A percentile compares a stretch with the other conserved stretches of the same genome.
phyloP scores from a whole-genome alignment of 345 rosid species.

The Tarenaya hassleriana region DNA sequence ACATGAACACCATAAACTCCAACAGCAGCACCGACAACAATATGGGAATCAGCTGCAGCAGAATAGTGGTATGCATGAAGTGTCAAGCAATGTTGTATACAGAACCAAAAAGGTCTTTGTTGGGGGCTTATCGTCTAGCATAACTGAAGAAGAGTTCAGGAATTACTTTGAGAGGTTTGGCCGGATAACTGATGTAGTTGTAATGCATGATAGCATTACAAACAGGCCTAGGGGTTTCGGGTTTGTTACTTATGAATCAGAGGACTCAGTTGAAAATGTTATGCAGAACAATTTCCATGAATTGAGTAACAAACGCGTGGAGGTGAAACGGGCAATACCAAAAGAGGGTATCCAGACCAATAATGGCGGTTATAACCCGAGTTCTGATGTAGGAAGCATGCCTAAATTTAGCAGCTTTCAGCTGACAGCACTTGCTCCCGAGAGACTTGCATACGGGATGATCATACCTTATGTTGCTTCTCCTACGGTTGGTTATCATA shows the following conservation, averaged over 20 bases:
- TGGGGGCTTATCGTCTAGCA: slow-evolving; percentile 64
- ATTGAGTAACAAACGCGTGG: slow-evolving; percentile 56
- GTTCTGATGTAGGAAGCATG: slow-evolving; percentile 9
- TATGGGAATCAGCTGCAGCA: slow-evolving; percentile 10
- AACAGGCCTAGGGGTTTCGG: slow-evolving; percentile 87
- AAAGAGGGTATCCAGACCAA: slow-evolving; percentile 48
- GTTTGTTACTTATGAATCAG: slow-evolving; percentile 64
- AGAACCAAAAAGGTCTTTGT: slow-evolving; percentile 71
- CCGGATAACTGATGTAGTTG: slow-evolving; percentile 65
- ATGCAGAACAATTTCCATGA: slow-evolving; percentile 56
- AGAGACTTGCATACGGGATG: slow-evolving; percentile 33
- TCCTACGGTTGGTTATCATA: slow-evolving; percentile 22
- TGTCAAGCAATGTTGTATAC: slow-evolving; percentile 21
- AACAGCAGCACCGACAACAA: slow-evolving; percentile 26
- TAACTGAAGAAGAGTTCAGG: slow-evolving; percentile 63
- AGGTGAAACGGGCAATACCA: slow-evolving; percentile 81
- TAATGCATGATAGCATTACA: slow-evolving; percentile 65
- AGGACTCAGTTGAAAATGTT: slow-evolving; percentile 62
- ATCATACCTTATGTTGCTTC: slow-evolving; percentile 23
- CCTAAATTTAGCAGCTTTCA: slow-evolving; percentile 20
- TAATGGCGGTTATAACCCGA: slow-evolving; percentile 14
- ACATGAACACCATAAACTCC: slow-evolving; percentile 35
- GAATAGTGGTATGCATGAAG: slow-evolving; percentile 22
- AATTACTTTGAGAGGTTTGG: slow-evolving; percentile 71
- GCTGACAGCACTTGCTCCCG: slow-evolving; percentile 23